These are phyloP conservation scores for Cydonia oblonga DNA, from an alignment of 331 rosid species.

Conservation along the genomic window DNA sequence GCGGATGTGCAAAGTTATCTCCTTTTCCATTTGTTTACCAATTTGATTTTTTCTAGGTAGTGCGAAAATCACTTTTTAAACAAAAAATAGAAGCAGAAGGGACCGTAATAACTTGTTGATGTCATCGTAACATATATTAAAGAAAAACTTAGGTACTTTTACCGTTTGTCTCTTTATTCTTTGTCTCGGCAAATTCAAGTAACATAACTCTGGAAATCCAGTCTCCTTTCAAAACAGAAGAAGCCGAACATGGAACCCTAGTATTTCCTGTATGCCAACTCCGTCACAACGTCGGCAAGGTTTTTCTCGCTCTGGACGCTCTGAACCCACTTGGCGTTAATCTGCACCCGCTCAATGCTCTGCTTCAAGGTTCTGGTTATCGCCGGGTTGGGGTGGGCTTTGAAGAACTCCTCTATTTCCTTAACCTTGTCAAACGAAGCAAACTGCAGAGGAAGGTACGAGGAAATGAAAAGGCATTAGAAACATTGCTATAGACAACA, in stretches of 20 bases:
- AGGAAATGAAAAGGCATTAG: not conserved
- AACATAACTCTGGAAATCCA: not conserved
- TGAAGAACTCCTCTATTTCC: constrained; percentile 79
- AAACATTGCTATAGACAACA: not conserved
- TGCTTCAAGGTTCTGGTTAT: constrained; percentile 79
- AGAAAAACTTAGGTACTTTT: not conserved
- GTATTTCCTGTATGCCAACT: constrained; percentile 46
- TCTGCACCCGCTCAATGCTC: constrained; percentile 71
- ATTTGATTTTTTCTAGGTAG: no score
- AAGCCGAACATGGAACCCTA: not conserved
- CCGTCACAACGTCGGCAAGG: constrained; percentile 35
- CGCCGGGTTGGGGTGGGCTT: constrained; percentile 27
- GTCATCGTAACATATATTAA: not conserved
- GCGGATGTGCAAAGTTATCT: no score
- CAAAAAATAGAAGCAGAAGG: no score
- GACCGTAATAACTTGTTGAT: no score
- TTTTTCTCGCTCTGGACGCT: constrained; percentile 38
- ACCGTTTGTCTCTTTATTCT: not conserved
- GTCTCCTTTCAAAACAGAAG: not conserved
- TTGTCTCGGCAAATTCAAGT: not conserved
- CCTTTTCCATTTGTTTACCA: no score
- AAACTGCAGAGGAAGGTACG: constrained; percentile 42
- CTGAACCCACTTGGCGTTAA: constrained; percentile 71
- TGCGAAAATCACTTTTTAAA: not conserved
- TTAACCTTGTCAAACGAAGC: constrained; percentile 66